Evolutionary conservation across 176 grass and related monocot species (phyloP), one percentile per base, ranked within the genome.

Genomic region (Cocos nucifera): DNA sequence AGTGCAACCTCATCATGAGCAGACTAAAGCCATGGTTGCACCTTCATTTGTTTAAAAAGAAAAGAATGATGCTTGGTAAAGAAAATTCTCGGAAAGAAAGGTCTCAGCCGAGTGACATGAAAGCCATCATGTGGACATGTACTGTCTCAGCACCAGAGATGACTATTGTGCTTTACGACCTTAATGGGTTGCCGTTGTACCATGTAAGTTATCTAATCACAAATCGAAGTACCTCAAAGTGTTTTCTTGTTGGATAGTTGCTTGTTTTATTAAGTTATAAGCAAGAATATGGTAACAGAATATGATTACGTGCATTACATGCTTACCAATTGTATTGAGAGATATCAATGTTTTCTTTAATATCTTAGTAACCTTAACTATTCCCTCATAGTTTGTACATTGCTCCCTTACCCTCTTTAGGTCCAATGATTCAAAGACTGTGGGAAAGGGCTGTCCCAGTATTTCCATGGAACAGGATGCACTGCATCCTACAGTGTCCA

Each of bases 91-190:
- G 57, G 24, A 53, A 64, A 66, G 73, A 85, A 58, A 81, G 60
- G 64, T 79, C 83, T 76, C 66, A 79, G 76, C 71, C 67, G 71
- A 83, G 76, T 49, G 75, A 88, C 52, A 64, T 68, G 51, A 91
- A 91, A 70, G 62, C 75, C 58, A 78, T 98, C 60, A 77, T 98
- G 84, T 98, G 93, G 93, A 98, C 87, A 49, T 92, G 87, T 76
- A 83, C 51, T 20, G 67, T 98, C 10, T 88, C 93, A 79, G 93
- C 93, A 57, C 93, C 93, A 16, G 93, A 98, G 81, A 92, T 88
- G 84, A 83, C 84, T 69, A 55, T 92, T 29, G 82, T 88, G 76
- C 78, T 98, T 61, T 89, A 98, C 79, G 83, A 55, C 72, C 73
- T 85, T 77, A 73, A 80, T 80, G 93, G 93, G 55, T 62, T 64